Base-by-base conservation (phyloP, 352 stramenopile species). In the Globisporangium perplexum region DNA sequence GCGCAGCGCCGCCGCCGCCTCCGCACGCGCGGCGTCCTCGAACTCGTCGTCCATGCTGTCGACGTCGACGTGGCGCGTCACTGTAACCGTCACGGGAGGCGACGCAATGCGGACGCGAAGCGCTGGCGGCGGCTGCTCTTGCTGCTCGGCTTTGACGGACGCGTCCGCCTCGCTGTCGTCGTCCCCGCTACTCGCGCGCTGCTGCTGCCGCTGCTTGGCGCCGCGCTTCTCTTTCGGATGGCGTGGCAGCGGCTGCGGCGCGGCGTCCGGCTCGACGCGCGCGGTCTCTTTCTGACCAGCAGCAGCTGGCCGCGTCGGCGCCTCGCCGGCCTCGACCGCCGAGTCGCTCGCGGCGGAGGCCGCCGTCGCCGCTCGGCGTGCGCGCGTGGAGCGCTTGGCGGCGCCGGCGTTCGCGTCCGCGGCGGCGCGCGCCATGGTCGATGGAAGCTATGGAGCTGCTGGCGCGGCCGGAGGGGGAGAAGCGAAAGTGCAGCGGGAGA, bases 1-100 rank as follows among this genome's bases (percentile, higher is more conserved):
- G 30, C 68, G 60, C 47, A 87, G 54, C 14, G 66, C 66, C 23
- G 51, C 50, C 7, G 20, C 38, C 1, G 38, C 33, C 10, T 31
- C 47, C 8, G 47, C 24, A 6, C 20, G 39, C 2, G 30, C 30
- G 30, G 30, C 10, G 10, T 49, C 44, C 10, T 63, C 44, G 15
- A 35, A 20, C 17, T 46, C 45, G 31, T 52, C 22, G 1, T n/a
- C 43, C 6, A 47, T 22, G 8, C 35, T 7, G 38, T 23, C 30
- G 18, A 41, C 10, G 7, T 57, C 28, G n/a, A 35, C 7, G 39
- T 14, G 30, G 33, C 23, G 15, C 28, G 17, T 17, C 35, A 26
- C 28, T 22, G 26, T 26, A 4, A 33, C 24, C 8, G 44, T 20
- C 24, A 31, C 36, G 18, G 53, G 53, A 2, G 53, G 44, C 12